These are phyloP conservation scores for Xylaria sp. DNA, from an alignment of 2,329 filamentous ascomycete species.

Conservation along the genomic window DNA sequence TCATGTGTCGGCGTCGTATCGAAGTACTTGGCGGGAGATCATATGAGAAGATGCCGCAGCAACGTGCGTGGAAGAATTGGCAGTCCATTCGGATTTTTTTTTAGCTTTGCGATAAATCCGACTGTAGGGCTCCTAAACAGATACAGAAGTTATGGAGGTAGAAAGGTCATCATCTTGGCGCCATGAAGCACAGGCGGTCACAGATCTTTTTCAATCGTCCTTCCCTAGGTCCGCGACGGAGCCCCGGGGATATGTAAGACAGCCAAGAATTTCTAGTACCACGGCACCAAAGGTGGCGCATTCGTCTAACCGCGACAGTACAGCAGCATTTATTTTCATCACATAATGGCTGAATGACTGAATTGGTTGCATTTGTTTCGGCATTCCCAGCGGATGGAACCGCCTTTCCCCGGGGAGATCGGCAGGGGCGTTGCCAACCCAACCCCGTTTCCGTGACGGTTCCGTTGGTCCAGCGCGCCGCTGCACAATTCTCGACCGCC, in stretches of 20 bases:
- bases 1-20: too few relatives aligned
- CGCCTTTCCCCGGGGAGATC: conserved; percentile 13
- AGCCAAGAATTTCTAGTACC: conserved; percentile 22
- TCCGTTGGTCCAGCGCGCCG: conserved; percentile 21
- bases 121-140: too few relatives aligned
- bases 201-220: background rate
- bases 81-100: too few relatives aligned
- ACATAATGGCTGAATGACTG: background rate
- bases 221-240: conserved; percentile 15
- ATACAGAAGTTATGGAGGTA: too few relatives aligned
- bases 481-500: conserved; percentile 11
- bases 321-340: background rate
- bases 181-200: background rate
- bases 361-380: conserved; percentile 21
- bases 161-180: too few relatives aligned
- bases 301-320: conserved; percentile 1
- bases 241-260: conserved; percentile 3
- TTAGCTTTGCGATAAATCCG: too few relatives aligned
- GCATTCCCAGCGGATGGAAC: conserved; percentile 22
- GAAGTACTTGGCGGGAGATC: too few relatives aligned
- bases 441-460: conserved; percentile 19
- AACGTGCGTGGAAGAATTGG: too few relatives aligned
- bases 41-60: too few relatives aligned
- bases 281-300: conserved; percentile 4
- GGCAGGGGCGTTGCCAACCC: conserved; percentile 22